Conservation (phyloP, 2,329 filamentous ascomycete genomes). For the Corniculantispora saksenae region DNA sequence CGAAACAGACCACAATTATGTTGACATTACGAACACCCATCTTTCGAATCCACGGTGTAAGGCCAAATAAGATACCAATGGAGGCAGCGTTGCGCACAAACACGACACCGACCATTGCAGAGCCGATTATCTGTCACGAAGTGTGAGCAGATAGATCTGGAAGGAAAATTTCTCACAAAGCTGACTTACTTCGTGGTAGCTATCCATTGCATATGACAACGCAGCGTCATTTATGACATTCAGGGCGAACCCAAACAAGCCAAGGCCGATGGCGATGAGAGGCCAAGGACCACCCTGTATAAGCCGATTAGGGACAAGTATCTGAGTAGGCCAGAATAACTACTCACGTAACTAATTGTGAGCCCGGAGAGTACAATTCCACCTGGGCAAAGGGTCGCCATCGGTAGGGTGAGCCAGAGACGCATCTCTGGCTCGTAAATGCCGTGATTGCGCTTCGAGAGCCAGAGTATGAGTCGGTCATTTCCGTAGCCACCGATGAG, state of each 20-base stretch:
- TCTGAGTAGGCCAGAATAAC: too few relatives aligned
- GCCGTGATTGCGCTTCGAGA: conserved; percentile 38
- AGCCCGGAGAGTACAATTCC: conserved; percentile 11
- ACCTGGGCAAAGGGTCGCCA: background rate
- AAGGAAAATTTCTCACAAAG: too few relatives aligned
- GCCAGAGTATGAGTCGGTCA: conserved; percentile 36
- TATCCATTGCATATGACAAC: conserved; percentile 19
- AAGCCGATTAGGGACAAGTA: background rate
- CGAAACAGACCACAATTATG: too few relatives aligned
- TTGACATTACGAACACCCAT: too few relatives aligned
- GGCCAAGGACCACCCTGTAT: conserved; percentile 11
- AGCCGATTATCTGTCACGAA: conserved; percentile 9
- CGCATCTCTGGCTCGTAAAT: conserved; percentile 48
- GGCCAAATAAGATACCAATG: too few relatives aligned
- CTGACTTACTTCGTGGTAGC: conserved; percentile 13
- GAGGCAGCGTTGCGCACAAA: conserved; percentile 11
- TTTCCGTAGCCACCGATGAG: conserved; percentile 35
- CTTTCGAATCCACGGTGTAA: too few relatives aligned
- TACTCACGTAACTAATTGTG: conserved; percentile 6
- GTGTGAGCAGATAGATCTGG: background rate
- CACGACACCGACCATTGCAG: conserved; percentile 12
- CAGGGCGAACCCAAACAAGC: conserved; percentile 12
- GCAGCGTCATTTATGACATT: background rate
- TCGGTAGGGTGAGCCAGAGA: conserved; percentile 33
- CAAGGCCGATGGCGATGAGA: conserved; percentile 9